Conservation (phyloP, 2,329 filamentous ascomycete genomes). For the Xylariaceae sp. region DNA sequence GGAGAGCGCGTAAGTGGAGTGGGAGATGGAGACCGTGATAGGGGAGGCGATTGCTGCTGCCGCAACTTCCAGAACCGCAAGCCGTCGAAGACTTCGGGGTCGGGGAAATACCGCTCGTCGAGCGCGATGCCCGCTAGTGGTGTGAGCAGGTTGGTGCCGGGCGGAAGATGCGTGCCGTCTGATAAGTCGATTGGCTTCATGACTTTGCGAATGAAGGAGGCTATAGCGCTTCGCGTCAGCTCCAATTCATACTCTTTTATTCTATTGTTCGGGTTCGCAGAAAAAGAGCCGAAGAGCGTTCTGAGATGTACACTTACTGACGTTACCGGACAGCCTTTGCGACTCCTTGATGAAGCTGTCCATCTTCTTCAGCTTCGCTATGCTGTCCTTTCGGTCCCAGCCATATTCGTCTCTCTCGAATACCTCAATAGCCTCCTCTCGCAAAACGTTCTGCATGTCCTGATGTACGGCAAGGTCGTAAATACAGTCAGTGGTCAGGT, state of each 20-base stretch:
- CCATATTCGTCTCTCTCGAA: conserved; percentile 46
- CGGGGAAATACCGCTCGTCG: conserved; percentile 47
- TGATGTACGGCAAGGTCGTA: conserved; percentile 59
- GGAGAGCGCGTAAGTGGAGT: neutral
- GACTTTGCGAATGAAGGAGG: conserved; percentile 58
- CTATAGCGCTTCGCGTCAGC: conserved; percentile 30
- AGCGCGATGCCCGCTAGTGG: conserved; percentile 46
- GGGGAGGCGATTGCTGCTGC: conserved; percentile 28
- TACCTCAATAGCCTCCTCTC: conserved; percentile 55
- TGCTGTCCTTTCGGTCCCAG: conserved; percentile 44
- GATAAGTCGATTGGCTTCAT: conserved; percentile 58
- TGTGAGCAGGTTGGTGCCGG: conserved; percentile 52
- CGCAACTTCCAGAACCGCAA: conserved; percentile 49
- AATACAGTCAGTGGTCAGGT: conserved; percentile 55
- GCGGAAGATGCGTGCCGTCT: conserved; percentile 58
- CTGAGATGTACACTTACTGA: conserved; percentile 41
- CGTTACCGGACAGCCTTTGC: conserved; percentile 44
- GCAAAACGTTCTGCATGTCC: conserved; percentile 56
- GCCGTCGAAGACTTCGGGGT: conserved; percentile 48
- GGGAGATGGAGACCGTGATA: conserved; percentile 21
- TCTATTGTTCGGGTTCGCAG: no score
- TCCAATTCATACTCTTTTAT: neutral
- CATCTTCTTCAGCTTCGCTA: conserved; percentile 49
- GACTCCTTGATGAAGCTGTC: conserved; percentile 51
- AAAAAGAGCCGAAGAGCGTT: neutral